Percentiles rank a stretch among this genome's conserved stretches.
Conservation (phyloP, 352 stramenopile genomes). For the Globisporangium cystogenes region DNA sequence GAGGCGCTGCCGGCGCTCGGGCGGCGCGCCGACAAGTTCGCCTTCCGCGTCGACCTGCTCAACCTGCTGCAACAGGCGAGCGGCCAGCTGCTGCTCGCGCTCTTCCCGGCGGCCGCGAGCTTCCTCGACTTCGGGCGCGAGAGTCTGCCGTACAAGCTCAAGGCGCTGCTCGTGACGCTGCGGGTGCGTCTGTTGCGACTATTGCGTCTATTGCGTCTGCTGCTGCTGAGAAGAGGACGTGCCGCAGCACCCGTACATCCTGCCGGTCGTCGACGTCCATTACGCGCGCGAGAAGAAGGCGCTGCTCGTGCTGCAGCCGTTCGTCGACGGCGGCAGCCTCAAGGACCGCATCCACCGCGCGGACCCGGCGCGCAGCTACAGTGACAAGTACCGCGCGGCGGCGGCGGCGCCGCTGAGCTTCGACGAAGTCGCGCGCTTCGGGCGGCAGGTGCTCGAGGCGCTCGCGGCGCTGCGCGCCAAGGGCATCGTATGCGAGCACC, state of each 20-base stretch:
- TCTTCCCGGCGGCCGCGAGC: slow-evolving; percentile 50
- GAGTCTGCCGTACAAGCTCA: slow-evolving; percentile 60
- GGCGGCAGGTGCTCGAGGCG: slow-evolving; percentile 53
- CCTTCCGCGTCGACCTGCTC: slow-evolving; percentile 62
- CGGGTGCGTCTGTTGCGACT: slow-evolving; percentile 29
- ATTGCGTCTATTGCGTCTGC: slow-evolving; percentile 13
- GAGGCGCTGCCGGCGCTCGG: slow-evolving; percentile 58
- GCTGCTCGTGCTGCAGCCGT: slow-evolving; percentile 64
- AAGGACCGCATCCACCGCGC: slow-evolving; percentile 60
- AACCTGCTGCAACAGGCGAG: slow-evolving; percentile 54
- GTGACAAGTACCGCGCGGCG: slow-evolving; percentile 45
- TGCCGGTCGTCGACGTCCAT: slow-evolving; percentile 60
- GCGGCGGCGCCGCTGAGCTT: slow-evolving; percentile 29
- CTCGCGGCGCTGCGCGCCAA: slow-evolving; percentile 46
- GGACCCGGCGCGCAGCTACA: slow-evolving; percentile 31
- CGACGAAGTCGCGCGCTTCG: slow-evolving; percentile 52
- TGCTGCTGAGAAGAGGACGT: too few species aligned
- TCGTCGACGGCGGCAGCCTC: slow-evolving; percentile 40
- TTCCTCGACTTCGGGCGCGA: slow-evolving; percentile 59
- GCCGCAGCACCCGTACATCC: slow-evolving; percentile 62
- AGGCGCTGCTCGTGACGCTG: slow-evolving; percentile 68
- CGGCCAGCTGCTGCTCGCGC: slow-evolving; percentile 51
- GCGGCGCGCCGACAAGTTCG: slow-evolving; percentile 54
- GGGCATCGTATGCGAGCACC: slow-evolving; percentile 62
- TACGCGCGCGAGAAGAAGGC: slow-evolving; percentile 64